Evolutionary conservation across 345 rosid species (phyloP).

Genomic region (Physaria fendleri): DNA sequence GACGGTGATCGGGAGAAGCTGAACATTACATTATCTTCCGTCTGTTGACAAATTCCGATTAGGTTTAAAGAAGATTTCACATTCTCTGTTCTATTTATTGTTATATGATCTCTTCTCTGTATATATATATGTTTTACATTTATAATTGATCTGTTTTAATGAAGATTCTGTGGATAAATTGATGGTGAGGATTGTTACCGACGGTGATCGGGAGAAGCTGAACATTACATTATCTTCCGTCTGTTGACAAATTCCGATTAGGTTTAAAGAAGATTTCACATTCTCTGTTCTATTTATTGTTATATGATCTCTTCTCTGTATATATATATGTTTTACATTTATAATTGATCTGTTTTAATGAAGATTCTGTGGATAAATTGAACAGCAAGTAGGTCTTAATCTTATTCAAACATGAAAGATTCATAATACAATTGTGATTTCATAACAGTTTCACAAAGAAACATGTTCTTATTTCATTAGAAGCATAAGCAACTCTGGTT

Average conservation of each 20-base stretch:
- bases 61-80: neutral
- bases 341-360: neutral
- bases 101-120: neutral
- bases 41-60: constrained; percentile 33
- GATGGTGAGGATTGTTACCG: constrained; percentile 41
- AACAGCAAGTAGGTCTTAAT: neutral
- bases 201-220: constrained; percentile 53
- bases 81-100: neutral
- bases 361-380: neutral
- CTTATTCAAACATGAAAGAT: neutral
- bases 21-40: constrained; percentile 41
- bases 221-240: constrained; percentile 44
- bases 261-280: neutral
- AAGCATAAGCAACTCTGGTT: constrained; percentile 77
- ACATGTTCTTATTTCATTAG: constrained; percentile 44
- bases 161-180: neutral
- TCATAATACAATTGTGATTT: neutral
- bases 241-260: constrained; percentile 29
- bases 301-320: neutral
- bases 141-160: neutral
- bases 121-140: neutral
- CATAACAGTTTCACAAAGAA: neutral
- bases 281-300: neutral
- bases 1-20: constrained; percentile 56
- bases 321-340: neutral